Percentiles rank a stretch among this genome's conserved stretches.
phyloP scores from a whole-genome alignment of 2,329 filamentous ascomycete species.

The Xylariaceae sp. region DNA sequence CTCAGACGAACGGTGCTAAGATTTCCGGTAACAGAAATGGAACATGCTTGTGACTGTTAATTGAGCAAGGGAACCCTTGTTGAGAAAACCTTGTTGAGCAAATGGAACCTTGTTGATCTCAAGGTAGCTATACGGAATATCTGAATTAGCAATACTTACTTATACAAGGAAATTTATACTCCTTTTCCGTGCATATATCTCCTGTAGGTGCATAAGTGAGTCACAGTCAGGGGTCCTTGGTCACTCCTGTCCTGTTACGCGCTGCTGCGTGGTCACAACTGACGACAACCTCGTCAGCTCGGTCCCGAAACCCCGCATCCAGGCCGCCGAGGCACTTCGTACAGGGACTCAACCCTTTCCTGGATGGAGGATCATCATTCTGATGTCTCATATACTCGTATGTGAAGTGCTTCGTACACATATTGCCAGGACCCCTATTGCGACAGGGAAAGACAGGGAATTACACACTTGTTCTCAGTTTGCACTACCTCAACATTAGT shows the following conservation, averaged over 20 bases:
- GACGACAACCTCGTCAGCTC: slow-evolving; percentile 10
- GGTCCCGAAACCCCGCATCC: slow-evolving; percentile 31
- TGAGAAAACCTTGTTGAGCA: no score
- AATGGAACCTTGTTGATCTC: no score
- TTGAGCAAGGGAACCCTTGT: no score
- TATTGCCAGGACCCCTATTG: not conserved
- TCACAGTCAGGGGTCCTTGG: no score
- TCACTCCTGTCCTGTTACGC: not conserved
- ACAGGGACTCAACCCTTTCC: not conserved
- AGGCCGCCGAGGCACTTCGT: not conserved
- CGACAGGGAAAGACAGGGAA: not conserved
- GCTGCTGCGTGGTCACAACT: not conserved
- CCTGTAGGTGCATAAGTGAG: no score
- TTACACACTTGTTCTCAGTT: not conserved
- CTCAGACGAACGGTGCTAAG: no score
- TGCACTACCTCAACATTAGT: not conserved
- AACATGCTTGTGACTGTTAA: no score
- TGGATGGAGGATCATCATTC: not conserved
- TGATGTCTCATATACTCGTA: not conserved
- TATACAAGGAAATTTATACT: no score
- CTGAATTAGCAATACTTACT: no score
- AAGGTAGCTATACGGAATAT: no score
- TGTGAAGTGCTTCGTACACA: not conserved
- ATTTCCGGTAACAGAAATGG: no score
- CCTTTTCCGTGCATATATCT: no score